Evolutionary conservation across 345 rosid genomes (phyloP).

Genomic region (Gossypium bickii): DNA sequence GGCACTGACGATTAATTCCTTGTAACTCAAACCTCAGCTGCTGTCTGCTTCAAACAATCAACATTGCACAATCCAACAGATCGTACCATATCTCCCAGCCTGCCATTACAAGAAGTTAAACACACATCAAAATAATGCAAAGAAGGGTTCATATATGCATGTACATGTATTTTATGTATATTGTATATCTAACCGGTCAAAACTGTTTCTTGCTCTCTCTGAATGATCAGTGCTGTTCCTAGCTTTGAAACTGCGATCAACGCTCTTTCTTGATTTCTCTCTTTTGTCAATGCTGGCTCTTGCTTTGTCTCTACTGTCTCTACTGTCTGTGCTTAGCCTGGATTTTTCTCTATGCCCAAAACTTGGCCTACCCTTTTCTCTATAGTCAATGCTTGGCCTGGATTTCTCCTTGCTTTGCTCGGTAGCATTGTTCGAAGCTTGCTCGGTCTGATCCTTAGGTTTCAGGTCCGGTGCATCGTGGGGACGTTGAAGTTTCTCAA

Average conservation of each 20-base stretch:
- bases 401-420: constrained; percentile 26
- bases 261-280: constrained; percentile 54
- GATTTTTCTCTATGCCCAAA: constrained; percentile 45
- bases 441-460: constrained; percentile 25
- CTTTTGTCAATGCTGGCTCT: constrained; percentile 42
- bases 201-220: constrained; percentile 71
- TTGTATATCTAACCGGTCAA: constrained; percentile 53
- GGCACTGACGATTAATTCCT: not conserved
- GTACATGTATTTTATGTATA: not conserved
- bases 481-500: constrained; percentile 52
- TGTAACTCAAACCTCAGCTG: constrained; percentile 9
- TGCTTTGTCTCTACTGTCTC: constrained; percentile 39
- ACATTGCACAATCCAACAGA: constrained; percentile 13
- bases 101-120: not conserved
- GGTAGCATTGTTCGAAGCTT: constrained; percentile 6
- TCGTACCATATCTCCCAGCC: constrained; percentile 12
- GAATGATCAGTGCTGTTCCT: constrained; percentile 62
- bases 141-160: not conserved
- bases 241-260: constrained; percentile 42
- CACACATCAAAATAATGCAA: not conserved
- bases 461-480: constrained; percentile 20
- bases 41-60: constrained; percentile 12
- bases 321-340: constrained; percentile 49
- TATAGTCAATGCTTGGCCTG: constrained; percentile 31
- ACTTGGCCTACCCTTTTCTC: constrained; percentile 41